Base-by-base conservation (phyloP, 2,329 filamentous ascomycete species). In the Dactylella cylindrospora region DNA sequence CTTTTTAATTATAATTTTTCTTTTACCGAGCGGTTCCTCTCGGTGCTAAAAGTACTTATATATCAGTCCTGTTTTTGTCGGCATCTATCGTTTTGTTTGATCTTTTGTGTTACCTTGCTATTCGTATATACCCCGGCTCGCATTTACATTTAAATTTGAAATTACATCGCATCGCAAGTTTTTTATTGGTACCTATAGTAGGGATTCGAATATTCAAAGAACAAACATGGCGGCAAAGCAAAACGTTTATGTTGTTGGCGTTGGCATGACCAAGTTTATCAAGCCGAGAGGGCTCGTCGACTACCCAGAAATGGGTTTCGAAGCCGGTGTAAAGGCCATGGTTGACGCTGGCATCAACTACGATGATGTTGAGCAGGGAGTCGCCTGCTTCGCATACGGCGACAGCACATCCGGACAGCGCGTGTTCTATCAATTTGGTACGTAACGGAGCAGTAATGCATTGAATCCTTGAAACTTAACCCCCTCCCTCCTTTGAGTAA, bases 191-290 rank as follows among this genome's bases (percentile, higher is more conserved):
- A 39, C 13, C 35, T 12, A 10, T 19, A 39, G 35, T 19, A 10
- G 10, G 12, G 19, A 39, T 10, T 10, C n/a, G 17, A n/a, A 39
- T 10, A n/a, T n/a, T 7, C 9, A 33, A 19, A 15, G 20, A n/a
- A 26, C 25, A 32, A 61, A 41, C 13, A 62, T 62, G 57, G 49
- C 49, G 25, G 45, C 68, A 32, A 64, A 64, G 45, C 51, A 64
- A 25, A 64, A 64, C 15, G 79, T 79, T 78, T 97, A 97, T 79
- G 88, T 97, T 72, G 83, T 97, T 64, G 91, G 91, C 77, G 93
- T 97, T 68, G 91, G 91, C 77, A 93, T 97, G 88, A 97, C 91
- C 76, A 95, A 95, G 76, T 97, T 97, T 81, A 91, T 96, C 81
- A 96, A 96, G 78, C 90, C 90, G 33, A 83, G 90, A 53, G 88